Evolutionary conservation across 2,329 filamentous ascomycete species (phyloP).

Genomic region (Didymosphaeria variabile): DNA sequence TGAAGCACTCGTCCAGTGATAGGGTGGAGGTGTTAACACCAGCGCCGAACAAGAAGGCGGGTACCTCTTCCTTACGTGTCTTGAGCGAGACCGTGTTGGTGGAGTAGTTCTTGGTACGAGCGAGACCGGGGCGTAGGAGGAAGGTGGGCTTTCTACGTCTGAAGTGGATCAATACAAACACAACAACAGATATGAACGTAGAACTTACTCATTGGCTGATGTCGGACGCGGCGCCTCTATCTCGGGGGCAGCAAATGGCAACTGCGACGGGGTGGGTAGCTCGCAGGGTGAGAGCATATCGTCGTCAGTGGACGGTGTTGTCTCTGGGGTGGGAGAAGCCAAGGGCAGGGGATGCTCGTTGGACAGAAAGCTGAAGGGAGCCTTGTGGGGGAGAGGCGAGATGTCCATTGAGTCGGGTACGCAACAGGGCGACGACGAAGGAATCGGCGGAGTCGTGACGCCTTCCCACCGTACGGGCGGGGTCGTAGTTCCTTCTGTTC

Average conservation of each 20-base stretch:
- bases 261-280: conserved; percentile 34
- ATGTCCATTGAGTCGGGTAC: conserved; percentile 87
- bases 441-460: conserved; percentile 84
- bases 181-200: not conserved
- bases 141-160: conserved; percentile 57
- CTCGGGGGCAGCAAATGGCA: conserved; percentile 33
- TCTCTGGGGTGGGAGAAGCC: conserved; percentile 72
- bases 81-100: conserved; percentile 71
- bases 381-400: conserved; percentile 87
- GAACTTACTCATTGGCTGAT: conserved; percentile 50
- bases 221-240: conserved; percentile 46
- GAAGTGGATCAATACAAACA: conserved; percentile 29
- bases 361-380: conserved; percentile 65
- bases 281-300: conserved; percentile 53
- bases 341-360: conserved; percentile 71
- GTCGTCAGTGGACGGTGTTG: conserved; percentile 55
- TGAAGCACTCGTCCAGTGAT: conserved; percentile 81
- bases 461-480: conserved; percentile 65
- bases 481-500: conserved; percentile 54
- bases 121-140: conserved; percentile 77
- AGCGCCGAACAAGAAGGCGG: conserved; percentile 79
- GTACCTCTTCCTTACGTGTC: conserved; percentile 67
- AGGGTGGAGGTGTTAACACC: conserved; percentile 66
- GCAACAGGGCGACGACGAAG: conserved; percentile 81
- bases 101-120: conserved; percentile 77